Percentiles rank a stretch among this genome's conserved stretches.
Evolutionary conservation across 768 basidiomycete species (phyloP).

Genomic region (Rhizopogon rudus): DNA sequence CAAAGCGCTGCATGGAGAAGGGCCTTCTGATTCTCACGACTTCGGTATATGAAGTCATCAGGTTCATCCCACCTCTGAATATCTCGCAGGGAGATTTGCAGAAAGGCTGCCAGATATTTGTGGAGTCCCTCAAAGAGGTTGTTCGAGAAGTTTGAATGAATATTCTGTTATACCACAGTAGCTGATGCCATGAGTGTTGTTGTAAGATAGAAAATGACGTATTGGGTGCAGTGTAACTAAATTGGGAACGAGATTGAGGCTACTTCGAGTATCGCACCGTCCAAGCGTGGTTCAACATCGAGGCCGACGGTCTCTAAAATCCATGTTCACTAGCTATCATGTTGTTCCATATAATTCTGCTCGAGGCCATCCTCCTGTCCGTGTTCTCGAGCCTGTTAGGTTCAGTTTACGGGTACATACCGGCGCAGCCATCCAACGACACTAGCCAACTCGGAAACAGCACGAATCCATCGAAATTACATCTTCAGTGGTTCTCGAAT

Average conservation of each 20-base stretch:
- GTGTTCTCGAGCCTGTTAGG: conserved; percentile 4
- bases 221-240: not conserved
- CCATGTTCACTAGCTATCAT: conserved; percentile 6
- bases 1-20: conserved; percentile 79
- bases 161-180: not conserved
- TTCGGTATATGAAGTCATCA: conserved; percentile 78
- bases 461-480: conserved; percentile 53
- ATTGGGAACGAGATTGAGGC: not conserved
- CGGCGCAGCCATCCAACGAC: conserved; percentile 68
- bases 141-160: conserved; percentile 34
- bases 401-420: conserved; percentile 50
- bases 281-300: conserved; percentile 10
- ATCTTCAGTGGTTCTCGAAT: conserved; percentile 55
- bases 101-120: conserved; percentile 63
- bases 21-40: conserved; percentile 88
- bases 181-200: not conserved
- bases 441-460: conserved; percentile 47
- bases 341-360: conserved; percentile 4
- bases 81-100: conserved; percentile 70
- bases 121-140: conserved; percentile 66
- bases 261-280: conserved; percentile 3
- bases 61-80: conserved; percentile 93
- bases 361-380: conserved; percentile 4
- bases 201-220: not conserved
- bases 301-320: not conserved